Base-by-base conservation (phyloP, 306 rosid genomes). In the Lathyrus sativus region DNA sequence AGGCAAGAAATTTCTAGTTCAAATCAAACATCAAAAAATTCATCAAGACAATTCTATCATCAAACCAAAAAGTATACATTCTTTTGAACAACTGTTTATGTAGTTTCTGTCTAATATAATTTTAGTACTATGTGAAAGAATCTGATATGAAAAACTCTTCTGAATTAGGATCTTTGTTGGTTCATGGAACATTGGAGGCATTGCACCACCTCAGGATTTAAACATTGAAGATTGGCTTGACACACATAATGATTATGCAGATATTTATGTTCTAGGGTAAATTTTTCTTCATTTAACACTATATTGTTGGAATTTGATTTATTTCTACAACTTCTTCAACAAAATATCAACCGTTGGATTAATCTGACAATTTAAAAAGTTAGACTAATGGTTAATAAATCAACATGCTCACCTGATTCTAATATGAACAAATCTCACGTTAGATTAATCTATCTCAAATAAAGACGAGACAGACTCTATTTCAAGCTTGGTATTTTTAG, bases 151-250 rank as follows among this genome's bases (percentile, higher is more conserved):
- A 24, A 49, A 49, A 13, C 63, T 35, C 35, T 74, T 53, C 1
- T 74, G 57, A 35, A 49, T 12, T 17, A 91, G 98, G 95, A 74
- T 89, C 74, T 89, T 84, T 69, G 90, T 84, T 64, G 82, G 96
- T 89, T 85, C 98, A 2, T 91, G 98, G 96, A 91, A 89, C 74
- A 87, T 91, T 45, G 98, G 96, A 57, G 96, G 96, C 70, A 64
- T 84, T 77, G 82, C 81, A 76, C 96, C 98, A 38, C 85, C 83
- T 35, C 71, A 84, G 61, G 81, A 85, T 74, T 79, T 89, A 81
- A 65, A 82, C 51, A 67, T 91, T 73, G 85, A 80, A 58, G 95
- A 79, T 56, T 89, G 89, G 96, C 72, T 91, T 7, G 87, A 89
- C 33, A 75, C 79, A 39, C 37, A 62, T 48, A 78, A 75, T 33